Evolutionary conservation across 352 stramenopile species (phyloP).

Genomic region (Sclerospora graminicola): DNA sequence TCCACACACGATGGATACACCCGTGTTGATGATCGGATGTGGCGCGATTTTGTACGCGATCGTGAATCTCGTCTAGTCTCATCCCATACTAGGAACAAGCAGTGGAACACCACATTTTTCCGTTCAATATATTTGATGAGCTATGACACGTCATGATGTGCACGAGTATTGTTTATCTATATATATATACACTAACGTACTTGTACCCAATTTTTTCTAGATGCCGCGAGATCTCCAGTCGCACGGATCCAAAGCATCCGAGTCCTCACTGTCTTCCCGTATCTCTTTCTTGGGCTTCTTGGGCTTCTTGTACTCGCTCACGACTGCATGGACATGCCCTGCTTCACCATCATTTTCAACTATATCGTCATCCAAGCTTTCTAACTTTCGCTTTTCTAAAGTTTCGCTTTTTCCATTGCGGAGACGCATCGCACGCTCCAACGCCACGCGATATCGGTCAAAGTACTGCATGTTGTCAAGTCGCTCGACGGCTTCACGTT

Average conservation of each 20-base stretch:
- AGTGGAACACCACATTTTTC: slow-evolving; percentile 5
- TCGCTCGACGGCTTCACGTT: slow-evolving; percentile 36
- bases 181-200: too few relatives aligned
- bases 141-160: background rate
- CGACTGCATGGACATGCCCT: slow-evolving; percentile 4
- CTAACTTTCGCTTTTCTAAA: slow-evolving; percentile 14
- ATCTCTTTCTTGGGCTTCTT: slow-evolving; percentile 11
- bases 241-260: slow-evolving; percentile 25
- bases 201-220: slow-evolving; percentile 1
- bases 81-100: slow-evolving; percentile 4
- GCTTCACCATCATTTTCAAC: slow-evolving; percentile 6
- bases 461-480: slow-evolving; percentile 67
- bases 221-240: slow-evolving; percentile 38
- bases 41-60: slow-evolving; percentile 68
- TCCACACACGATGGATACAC: slow-evolving; percentile 80
- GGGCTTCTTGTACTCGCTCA: slow-evolving; percentile 26
- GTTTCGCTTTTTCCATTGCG: slow-evolving; percentile 6
- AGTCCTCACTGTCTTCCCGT: slow-evolving; percentile 16
- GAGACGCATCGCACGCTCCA: slow-evolving; percentile 26
- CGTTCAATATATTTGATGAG: slow-evolving; percentile 12
- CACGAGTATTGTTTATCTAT: too few relatives aligned
- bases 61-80: slow-evolving; percentile 25
- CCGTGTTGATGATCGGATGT: slow-evolving; percentile 73
- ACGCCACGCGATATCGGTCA: slow-evolving; percentile 39
- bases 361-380: background rate